Conservation (phyloP, 2,329 filamentous ascomycete species). For the Pleurostoma richardsiae region DNA sequence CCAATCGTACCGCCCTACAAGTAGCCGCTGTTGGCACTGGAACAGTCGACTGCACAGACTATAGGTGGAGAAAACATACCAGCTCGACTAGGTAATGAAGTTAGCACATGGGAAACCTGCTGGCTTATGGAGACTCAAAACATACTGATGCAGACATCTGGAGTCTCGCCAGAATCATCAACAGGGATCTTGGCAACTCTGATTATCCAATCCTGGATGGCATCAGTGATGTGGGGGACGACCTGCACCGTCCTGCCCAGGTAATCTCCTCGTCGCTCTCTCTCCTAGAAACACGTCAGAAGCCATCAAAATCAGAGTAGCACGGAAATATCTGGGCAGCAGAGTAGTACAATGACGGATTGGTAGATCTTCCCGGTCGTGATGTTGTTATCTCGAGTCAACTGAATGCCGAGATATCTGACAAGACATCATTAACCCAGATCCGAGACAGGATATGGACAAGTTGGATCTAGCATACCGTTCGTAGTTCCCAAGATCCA, state of each 20-base stretch:
- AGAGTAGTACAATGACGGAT: slow-evolving; percentile 65
- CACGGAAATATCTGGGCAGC: not conserved
- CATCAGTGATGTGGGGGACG: slow-evolving; percentile 87
- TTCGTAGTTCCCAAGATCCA: slow-evolving; percentile 56
- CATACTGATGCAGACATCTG: slow-evolving; percentile 88
- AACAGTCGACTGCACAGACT: not conserved
- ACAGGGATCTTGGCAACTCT: slow-evolving; percentile 80
- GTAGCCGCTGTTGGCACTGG: too few relatives aligned
- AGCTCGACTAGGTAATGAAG: slow-evolving; percentile 22
- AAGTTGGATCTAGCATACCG: slow-evolving; percentile 17
- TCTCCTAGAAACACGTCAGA: slow-evolving; percentile 35
- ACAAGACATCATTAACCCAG: too few relatives aligned
- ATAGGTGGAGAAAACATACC: slow-evolving; percentile 15
- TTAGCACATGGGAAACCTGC: too few relatives aligned
- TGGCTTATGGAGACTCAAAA: slow-evolving; percentile 2
- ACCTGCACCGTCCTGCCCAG: slow-evolving; percentile 86
- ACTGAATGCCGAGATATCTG: slow-evolving; percentile 71
- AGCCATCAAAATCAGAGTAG: slow-evolving; percentile 2
- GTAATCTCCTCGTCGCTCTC: slow-evolving; percentile 65
- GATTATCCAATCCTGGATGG: slow-evolving; percentile 89
- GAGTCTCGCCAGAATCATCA: slow-evolving; percentile 75
- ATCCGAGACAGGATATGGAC: too few relatives aligned
- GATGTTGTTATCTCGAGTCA: slow-evolving; percentile 89
- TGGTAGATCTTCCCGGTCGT: slow-evolving; percentile 96
- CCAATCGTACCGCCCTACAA: too few relatives aligned